These are phyloP conservation scores for Cryptococcus sp. DNA, from an alignment of 1,284 basidiomycete species.

Conservation along the genomic window DNA sequence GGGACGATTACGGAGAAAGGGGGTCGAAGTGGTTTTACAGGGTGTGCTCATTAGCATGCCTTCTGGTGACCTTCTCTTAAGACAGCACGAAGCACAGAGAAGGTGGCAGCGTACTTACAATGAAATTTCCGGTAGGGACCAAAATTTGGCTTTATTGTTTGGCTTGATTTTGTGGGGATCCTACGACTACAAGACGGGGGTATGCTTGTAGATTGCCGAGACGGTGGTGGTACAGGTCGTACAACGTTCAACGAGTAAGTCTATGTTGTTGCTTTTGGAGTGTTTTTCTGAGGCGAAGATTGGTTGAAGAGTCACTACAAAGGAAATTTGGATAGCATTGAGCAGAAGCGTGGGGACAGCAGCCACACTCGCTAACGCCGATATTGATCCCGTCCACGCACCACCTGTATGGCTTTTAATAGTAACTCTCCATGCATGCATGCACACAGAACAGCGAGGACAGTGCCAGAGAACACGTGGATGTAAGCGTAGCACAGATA, in stretches of 20 bases:
- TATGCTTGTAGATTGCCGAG: background rate
- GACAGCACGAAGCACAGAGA: too few species aligned
- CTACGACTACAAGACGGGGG: too few species aligned
- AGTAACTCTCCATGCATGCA: background rate
- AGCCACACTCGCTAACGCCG: too few species aligned
- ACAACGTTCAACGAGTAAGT: background rate
- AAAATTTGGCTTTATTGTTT: too few species aligned
- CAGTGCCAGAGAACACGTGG: background rate
- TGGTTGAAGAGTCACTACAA: background rate
- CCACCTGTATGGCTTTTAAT: background rate
- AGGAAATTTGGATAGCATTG: background rate
- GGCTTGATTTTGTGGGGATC: too few species aligned
- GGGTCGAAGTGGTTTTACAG: too few species aligned
- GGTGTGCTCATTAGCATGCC: too few species aligned
- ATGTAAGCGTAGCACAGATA: background rate
- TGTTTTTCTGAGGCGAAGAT: background rate
- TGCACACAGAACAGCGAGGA: background rate
- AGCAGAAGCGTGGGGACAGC: too few species aligned
- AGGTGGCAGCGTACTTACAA: too few species aligned
- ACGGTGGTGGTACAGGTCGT: constrained; percentile 2
- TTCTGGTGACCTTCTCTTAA: too few species aligned
- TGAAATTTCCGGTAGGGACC: too few species aligned
- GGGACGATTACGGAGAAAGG: too few species aligned
- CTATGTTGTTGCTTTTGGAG: background rate
- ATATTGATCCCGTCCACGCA: background rate